These are phyloP conservation scores for Populus davidiana DNA, from an alignment of 345 rosid genomes.

Conservation along the genomic window DNA sequence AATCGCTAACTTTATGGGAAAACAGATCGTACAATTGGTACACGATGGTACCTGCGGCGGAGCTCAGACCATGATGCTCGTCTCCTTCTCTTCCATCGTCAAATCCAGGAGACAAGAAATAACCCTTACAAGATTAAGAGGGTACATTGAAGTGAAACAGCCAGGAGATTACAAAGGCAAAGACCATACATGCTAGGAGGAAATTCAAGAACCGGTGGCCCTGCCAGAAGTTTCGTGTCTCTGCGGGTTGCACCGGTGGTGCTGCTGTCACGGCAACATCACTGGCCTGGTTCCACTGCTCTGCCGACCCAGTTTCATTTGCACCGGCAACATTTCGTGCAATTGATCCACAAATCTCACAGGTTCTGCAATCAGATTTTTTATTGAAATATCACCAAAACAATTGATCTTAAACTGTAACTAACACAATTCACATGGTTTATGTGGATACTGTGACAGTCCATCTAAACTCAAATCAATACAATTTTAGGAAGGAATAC, in stretches of 20 bases:
- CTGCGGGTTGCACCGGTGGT: constrained; percentile 28
- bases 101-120: background rate
- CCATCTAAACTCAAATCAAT: background rate
- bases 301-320: constrained; percentile 45
- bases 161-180: constrained; percentile 94
- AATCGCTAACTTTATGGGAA: background rate
- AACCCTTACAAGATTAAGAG: constrained; percentile 21
- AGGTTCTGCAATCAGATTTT: constrained; percentile 50
- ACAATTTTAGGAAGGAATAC: background rate
- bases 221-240: constrained; percentile 63
- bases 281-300: constrained; percentile 42
- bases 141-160: constrained; percentile 88
- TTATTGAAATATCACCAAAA: background rate
- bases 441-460: background rate
- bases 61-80: background rate
- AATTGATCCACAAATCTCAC: constrained; percentile 89
- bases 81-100: constrained; percentile 7
- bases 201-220: constrained; percentile 85
- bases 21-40: background rate
- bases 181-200: constrained; percentile 87
- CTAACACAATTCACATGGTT: background rate
- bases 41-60: constrained; percentile 1
- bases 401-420: background rate
- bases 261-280: constrained; percentile 35
- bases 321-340: constrained; percentile 63